Base-by-base conservation (phyloP, 2,329 filamentous ascomycete genomes). In the Shiraia sp. region DNA sequence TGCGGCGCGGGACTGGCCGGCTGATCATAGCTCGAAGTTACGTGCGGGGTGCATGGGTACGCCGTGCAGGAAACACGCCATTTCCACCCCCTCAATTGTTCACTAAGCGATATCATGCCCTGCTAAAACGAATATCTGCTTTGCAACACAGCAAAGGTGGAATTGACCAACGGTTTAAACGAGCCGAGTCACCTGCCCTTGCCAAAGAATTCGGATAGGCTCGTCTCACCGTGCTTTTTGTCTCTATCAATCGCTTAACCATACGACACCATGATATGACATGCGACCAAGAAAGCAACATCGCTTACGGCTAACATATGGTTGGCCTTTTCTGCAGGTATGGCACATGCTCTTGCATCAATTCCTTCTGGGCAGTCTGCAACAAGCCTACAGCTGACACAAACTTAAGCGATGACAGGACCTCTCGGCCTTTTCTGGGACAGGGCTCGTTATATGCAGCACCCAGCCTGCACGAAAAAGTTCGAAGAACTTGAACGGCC, bases 1-100 rank as follows among this genome's bases (percentile, higher is more conserved):
- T 45, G 50, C 47, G 37, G 44, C 29, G 40, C 49, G 52, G 51
- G 53, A 56, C 55, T 50, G 53, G 48, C 55, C 55, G 56, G 45
- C 42, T 59, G 53, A 55, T 63, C 30, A 42, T 29, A 34, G 25
- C 34, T 51, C 38, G 47, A 32, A 46, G 42, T 45, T 32, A 23
- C 24, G 35, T 62, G 58, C 51, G 57, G 57, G 53, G 57, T 61
- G 47, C 58, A 58, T 46, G 39, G 34, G 19, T 25, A 33, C 27
- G 36, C 32, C 32, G 14, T 35, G 33, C 19, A 28, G 14, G 23
- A 15, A 19, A 33, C 24, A 16, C 14, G 23, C 27, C 31, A 27
- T 27, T 13, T 32, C 29, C 17, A 17, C 39, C 32, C 23, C 39
- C 36, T 28, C 32, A 22, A 24, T 31, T 5, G 8, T 22, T 22